Evolutionary conservation across 23 red algal species (phyloP), one percentile per base, ranked within the genome.

Genomic region (Cyanidium caldarium): DNA sequence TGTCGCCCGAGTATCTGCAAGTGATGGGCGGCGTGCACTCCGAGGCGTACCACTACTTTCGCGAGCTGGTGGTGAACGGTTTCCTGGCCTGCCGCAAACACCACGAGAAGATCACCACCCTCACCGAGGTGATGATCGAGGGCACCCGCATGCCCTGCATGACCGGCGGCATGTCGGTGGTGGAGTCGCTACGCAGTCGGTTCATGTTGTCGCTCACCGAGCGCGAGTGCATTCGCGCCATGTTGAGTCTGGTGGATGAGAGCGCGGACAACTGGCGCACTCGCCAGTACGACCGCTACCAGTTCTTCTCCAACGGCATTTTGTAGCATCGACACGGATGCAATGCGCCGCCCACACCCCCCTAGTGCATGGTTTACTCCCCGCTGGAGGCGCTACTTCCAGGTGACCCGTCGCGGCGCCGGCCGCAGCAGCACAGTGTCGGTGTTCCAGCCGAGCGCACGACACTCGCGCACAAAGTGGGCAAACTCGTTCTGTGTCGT

Each of bases 91-190:
- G 79, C 35, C 72, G 92, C 28, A 98, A 98, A 66, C 92, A 98
- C 68, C 73, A 84, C 40, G 92, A 98, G 15, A 86, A 86, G 46
- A 70, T 98, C 19, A 88, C 79, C 0, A 88, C 84, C 15, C 78
- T 98, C 57, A 84, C 88, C 2, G 92, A 98, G 45, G 88, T 98
- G 57, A 88, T 98, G 92, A 68, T 87, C 29, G 84, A 98, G 70
- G 84, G 92, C 44, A 88, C 84, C 28, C 77, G 80, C 15, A 82
- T 94, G 80, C 92, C 92, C 34, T 98, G 92, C 61, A 98, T 98
- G 92, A 76, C 70, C 15, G 84, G 80, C 12, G 85, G 92, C 20
- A 76, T 80, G 67, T 67, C 69, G 20, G 80, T 98, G 37, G 76
- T 98, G n/a, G 92, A 98, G 34, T 34, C 40, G 40, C 71, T 98